phyloP scores from a whole-genome alignment of 2,329 filamentous ascomycete species.

The Exophiala calicioides region DNA sequence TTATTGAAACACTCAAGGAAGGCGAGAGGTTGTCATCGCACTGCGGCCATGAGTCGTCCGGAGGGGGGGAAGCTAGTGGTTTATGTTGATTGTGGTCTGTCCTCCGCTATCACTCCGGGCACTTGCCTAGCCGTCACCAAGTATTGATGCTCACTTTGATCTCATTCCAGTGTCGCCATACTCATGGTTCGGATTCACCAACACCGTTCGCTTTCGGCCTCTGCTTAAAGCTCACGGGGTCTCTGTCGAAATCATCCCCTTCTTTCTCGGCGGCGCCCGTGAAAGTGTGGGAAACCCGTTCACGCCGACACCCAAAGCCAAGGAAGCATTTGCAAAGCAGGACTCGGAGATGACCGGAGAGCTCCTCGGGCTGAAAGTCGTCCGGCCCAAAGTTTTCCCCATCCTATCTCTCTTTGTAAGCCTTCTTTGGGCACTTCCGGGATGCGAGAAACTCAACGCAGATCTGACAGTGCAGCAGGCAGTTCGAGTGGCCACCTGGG shows the following conservation, averaged over 20 bases:
- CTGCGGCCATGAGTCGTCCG: conserved; percentile 1
- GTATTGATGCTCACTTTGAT: conserved; percentile 6
- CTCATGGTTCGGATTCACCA: conserved; percentile 25
- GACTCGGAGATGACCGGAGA: conserved; percentile 20
- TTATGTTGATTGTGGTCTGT: conserved; percentile 24
- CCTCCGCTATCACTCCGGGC: not conserved
- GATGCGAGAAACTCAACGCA: not conserved
- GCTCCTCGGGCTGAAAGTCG: conserved; percentile 17
- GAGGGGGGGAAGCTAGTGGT: conserved; percentile 22
- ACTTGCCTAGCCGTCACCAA: not conserved
- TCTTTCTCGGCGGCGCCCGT: conserved; percentile 21
- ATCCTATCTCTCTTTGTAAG: conserved; percentile 26
- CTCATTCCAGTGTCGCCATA: conserved; percentile 17
- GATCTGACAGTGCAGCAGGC: conserved; percentile 4
- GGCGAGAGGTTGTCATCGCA: too few species aligned
- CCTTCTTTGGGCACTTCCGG: not conserved
- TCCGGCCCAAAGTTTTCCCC: conserved; percentile 20
- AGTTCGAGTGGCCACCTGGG: conserved; percentile 25
- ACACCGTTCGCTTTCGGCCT: conserved; percentile 18
- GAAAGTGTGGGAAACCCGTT: conserved; percentile 19
- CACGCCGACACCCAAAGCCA: conserved; percentile 14
- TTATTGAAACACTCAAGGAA: not conserved
- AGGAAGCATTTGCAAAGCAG: conserved; percentile 19
- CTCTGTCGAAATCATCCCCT: conserved; percentile 23
- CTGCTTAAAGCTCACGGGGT: conserved; percentile 20